Evolutionary conservation across 208 protist species (phyloP), one percentile per base, ranked within the genome.

Genomic region (Leishmania aethiopica): DNA sequence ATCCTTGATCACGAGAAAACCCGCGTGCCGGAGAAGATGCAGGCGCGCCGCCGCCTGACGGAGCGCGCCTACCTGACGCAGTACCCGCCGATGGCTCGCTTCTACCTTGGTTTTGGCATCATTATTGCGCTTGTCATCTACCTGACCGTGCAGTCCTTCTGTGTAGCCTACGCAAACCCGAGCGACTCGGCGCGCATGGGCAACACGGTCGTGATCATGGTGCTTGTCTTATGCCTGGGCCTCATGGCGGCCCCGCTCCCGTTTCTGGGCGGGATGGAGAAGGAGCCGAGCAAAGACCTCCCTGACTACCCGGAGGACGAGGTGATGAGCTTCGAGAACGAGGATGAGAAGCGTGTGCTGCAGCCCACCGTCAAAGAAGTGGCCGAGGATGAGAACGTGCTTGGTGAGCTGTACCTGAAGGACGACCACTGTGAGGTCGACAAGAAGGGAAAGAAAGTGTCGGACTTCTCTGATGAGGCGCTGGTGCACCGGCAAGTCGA

Each of bases 21-120:
- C 8, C 89, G 57, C 55, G 72, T 90, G 32, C 51, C 82, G 69
- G 55, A 84, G 80, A 60, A 79, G 57, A 78, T 72, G 49, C 72
- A 83, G 81, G 74, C 81, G 72, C 87, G 89, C n/a, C 87, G 84
- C n/a, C 84, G 81, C 71, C 78, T 90, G 64, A 95, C 91, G 64
- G 84, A 88, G 75, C 77, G 87, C 8, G 84, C 89, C 55, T 95
- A 95, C 84, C 82, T 93, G 80, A 92, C 81, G 37, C 89, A 95
- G 79, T 67, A 81, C 47, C 82, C 91, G 10, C 87, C 91, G n/a
- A 70, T 87, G 81, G 73, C 59, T 25, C 89, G 91, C 59, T 86
- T 95, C 40, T 78, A 82, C 66, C 53, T 90, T 59, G 91, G 88
- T 11, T 90, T 86, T 75, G 59, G 67, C 37, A 75, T 91, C 59